phyloP scores from a whole-genome alignment of 768 basidiomycete genomes.

The Lyophyllum shimeji region DNA sequence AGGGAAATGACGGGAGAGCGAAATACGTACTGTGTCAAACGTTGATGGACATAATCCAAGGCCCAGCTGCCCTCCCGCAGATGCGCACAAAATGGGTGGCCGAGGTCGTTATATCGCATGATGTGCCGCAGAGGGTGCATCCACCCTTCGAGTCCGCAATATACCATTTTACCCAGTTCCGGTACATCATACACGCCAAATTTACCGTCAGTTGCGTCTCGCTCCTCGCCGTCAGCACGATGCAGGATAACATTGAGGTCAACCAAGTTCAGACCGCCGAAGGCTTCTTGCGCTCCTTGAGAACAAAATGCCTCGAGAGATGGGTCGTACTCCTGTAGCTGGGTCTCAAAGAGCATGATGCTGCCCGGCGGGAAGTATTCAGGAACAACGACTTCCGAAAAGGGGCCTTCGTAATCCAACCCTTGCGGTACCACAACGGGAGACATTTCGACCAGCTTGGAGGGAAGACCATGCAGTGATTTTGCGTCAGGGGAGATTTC shows the following conservation, averaged over 20 bases:
- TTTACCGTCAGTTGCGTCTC: conserved; percentile 79
- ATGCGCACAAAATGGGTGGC: conserved; percentile 88
- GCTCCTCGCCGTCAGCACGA: conserved; percentile 88
- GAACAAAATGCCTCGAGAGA: conserved; percentile 74
- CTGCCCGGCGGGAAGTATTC: conserved; percentile 94
- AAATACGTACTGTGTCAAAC: conserved; percentile 67
- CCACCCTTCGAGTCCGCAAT: conserved; percentile 97
- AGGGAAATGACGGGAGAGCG: background rate
- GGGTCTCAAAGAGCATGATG: conserved; percentile 90
- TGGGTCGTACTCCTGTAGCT: conserved; percentile 70
- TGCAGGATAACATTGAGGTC: conserved; percentile 89
- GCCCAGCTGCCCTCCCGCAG: conserved; percentile 90
- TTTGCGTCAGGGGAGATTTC: conserved; percentile 47
- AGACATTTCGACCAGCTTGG: conserved; percentile 63
- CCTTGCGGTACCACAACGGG: conserved; percentile 60
- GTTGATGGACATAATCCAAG: conserved; percentile 77
- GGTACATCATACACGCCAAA: conserved; percentile 86
- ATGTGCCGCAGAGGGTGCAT: conserved; percentile 86
- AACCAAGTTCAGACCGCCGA: conserved; percentile 72
- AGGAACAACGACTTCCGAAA: conserved; percentile 79
- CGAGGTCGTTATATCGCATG: conserved; percentile 90
- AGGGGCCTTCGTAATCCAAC: conserved; percentile 65
- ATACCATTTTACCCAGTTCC: conserved; percentile 69
- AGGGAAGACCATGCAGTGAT: conserved; percentile 70
- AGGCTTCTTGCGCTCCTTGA: conserved; percentile 69